Base-by-base conservation (phyloP, 495 filamentous ascomycete species). In the Pseudotulostoma volvatum region DNA sequence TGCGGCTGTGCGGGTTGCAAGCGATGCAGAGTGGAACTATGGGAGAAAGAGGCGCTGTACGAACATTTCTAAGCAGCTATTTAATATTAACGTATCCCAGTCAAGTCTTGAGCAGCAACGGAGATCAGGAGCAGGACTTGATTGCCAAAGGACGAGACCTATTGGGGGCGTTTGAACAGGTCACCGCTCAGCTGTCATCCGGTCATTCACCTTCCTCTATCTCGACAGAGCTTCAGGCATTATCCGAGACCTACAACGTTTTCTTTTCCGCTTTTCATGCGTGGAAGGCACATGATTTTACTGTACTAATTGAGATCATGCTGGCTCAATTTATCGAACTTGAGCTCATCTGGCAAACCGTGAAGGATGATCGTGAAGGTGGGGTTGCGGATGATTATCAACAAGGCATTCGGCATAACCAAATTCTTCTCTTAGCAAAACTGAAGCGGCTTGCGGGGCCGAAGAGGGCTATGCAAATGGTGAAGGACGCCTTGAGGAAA, bases 261-360 rank as follows among this genome's bases (percentile, higher is more conserved):
- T 97, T 93, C 53, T 77, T 81, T 49, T 85, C 84, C 20, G 86
- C 88, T 13, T 93, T 97, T 55, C 79, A 85, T 45, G 80, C 86
- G 7, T 97, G 90, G 90, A 94, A 95, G 55, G 73, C 84, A 7
- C 76, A 85, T 38, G 90, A 97, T 54, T 90, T 88, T 1, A 79
- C 75, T 33, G 80, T 84, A 3, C 59, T 97, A 21, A 79, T 96
- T 40, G 82, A 92, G 44, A 84, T 88, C 37, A 96, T 97, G 90
- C 67, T 96, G 17, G 77, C 86, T 33, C 86, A 93, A 53, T 96
- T 94, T 54, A 80, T 93, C 20, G 88, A 93, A 54, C 64, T 97
- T 13, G 90, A 97, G 53, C 74, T 85, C 17, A 97, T 97, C 21
- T 93, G 85, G 77, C 85, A 93, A 52, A 87, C 83, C 7, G 88